Evolutionary conservation across 78 protist genomes (phyloP), one percentile per base, ranked within the genome.

Genomic region (Speleostelium caveatum): DNA sequence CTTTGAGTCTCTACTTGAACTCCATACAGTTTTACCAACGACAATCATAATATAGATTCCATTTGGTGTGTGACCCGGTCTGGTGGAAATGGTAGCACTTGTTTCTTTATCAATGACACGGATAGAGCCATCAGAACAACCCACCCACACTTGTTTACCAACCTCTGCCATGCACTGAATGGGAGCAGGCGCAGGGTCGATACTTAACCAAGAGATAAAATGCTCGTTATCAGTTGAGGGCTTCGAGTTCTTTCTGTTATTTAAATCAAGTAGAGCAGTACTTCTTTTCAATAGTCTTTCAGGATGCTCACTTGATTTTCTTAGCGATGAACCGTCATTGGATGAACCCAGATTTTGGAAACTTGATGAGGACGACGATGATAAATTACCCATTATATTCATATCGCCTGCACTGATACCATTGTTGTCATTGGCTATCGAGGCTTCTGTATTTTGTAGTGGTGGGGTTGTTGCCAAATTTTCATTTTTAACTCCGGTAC

Each of bases 81-180:
- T 73, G 17, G 71, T 68, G 19, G 78, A 28, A 22, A 80, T 51
- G 8, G 78, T 42, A 0, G 32, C 1, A 32, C 65, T 38, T 1
- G 72, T 58, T 0, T 58, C 69, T 22, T 69, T 67, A 30, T 80
- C 78, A n/a, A 80, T 80, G 26, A 80, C 62, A 21, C 78, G 19
- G 42, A 80, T 80, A 1, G 69, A 69, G 3, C 90, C 90, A 69
- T 80, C 90, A 32, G 75, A 49, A n/a, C 90, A 68, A 28, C 90
- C 90, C 7, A 80, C 71, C 90, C 90, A 80, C 7, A 80, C 78
- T 24, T 68, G 53, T 62, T 80, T 80, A 6, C 79, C 79, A 39
- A 80, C 90, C 32, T 80, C 90, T 17, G 62, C 73, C 77, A 80
- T 67, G 38, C 90, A 80, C 32, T 80, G 90, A 36, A 80, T 80